Evolutionary conservation across 352 stramenopile species (phyloP), one percentile per base, ranked within the genome.

Genomic region (Pythium guiyangense): DNA sequence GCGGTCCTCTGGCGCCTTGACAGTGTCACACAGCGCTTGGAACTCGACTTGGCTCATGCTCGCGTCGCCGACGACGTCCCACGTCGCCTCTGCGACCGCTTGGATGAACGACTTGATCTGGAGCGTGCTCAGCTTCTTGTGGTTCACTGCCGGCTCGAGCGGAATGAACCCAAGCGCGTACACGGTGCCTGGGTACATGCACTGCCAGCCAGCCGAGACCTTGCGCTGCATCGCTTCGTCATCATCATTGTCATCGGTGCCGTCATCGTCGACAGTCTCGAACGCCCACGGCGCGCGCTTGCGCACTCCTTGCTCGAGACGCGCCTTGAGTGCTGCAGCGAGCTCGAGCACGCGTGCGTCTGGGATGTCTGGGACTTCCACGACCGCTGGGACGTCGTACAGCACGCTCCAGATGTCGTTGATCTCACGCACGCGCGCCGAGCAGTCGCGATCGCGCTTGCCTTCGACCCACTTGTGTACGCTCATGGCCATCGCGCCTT

Each of bases 81-180:
- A 89, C 12, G 75, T 75, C 35, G 76, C 81, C 48, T 94, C 79
- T 6, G 80, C 82, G 6, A 86, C 59, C 3, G 79, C 77, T 55
- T 94, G 80, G 46, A 91, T 90, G 29, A 92, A 84, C n/a, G 84
- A 86, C 63, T 92, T 94, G 57, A 91, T 76, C 54, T 94, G 84
- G 14, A 94, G 54, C 6, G 80, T 91, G 57, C 84, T 94, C 31
- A 91, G 63, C 52, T 87, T 89, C 52, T 84, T 81, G 50, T 81
- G 69, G 22, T 63, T 71, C 27, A 57, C 60, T 4, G 67, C 63
- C 12, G 71, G 51, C 14, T 83, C 55, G 10, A 68, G 56, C 10
- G 77, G 79, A 15, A 86, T 69, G 55, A 87, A 94, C 15, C 79
- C 81, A 6, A 94, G 64, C 1, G 75, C 52, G 57, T 92, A 90